phyloP scores from a whole-genome alignment of 345 rosid species.

The Cardiospermum halicacabum region DNA sequence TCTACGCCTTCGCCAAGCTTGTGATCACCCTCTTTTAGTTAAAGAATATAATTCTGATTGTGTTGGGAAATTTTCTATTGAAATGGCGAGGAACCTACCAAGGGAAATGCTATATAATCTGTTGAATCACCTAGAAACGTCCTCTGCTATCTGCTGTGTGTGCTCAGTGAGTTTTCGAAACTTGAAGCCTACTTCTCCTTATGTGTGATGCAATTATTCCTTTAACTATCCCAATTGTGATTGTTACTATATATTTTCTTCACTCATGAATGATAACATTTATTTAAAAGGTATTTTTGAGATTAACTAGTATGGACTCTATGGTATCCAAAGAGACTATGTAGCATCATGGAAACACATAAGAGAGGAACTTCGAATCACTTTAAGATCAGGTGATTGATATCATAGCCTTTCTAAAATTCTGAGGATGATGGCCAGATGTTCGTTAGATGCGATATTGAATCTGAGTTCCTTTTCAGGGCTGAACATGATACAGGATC shows the following conservation, averaged over 20 bases:
- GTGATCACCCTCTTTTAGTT: constrained; percentile 89
- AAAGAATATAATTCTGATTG: constrained; percentile 52
- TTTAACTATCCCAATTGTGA: background rate
- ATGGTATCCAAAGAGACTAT: background rate
- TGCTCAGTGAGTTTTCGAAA: constrained; percentile 59
- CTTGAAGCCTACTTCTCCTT: background rate
- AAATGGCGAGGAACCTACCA: constrained; percentile 63
- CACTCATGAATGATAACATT: too few relatives aligned
- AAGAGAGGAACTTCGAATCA: background rate
- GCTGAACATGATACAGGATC: too few relatives aligned
- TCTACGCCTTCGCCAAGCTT: constrained; percentile 94
- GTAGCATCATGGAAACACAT: background rate
- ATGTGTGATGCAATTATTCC: background rate
- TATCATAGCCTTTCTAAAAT: background rate
- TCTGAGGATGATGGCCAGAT: too few relatives aligned
- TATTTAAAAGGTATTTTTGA: too few relatives aligned
- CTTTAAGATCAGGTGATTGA: background rate
- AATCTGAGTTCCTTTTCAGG: too few relatives aligned
- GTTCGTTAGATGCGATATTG: too few relatives aligned
- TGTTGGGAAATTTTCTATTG: constrained; percentile 57
- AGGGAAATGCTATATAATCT: constrained; percentile 42
- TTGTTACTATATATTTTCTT: too few relatives aligned
- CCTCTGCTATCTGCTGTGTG: constrained; percentile 53
- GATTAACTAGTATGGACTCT: too few relatives aligned
- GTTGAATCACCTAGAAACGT: constrained; percentile 43